Evolutionary conservation across 768 basidiomycete species (phyloP).

Genomic region (Termitomyces sp.): DNA sequence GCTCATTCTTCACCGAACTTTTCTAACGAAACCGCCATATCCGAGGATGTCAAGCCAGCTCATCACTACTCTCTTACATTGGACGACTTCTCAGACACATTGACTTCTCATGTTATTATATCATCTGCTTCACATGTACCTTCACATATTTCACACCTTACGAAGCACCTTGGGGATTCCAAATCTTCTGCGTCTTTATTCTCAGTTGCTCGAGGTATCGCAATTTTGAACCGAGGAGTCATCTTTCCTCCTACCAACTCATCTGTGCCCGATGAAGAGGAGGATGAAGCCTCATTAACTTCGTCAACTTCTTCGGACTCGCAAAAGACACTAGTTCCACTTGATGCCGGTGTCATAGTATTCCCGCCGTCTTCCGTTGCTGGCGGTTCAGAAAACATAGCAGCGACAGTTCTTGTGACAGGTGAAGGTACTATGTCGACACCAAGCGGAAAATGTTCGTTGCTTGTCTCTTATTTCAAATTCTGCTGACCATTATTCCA

Average conservation of each 20-base stretch:
- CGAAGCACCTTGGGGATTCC: slow-evolving; percentile 11
- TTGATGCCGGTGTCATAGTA: slow-evolving; percentile 66
- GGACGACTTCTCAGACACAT: slow-evolving; percentile 53
- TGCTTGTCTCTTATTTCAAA: background rate
- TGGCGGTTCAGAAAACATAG: slow-evolving; percentile 40
- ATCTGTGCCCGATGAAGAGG: slow-evolving; percentile 3
- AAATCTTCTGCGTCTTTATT: background rate
- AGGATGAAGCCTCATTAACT: slow-evolving; percentile 20
- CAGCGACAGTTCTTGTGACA: slow-evolving; percentile 59
- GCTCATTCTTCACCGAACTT: slow-evolving; percentile 5
- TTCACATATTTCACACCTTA: slow-evolving; percentile 16
- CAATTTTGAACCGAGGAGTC: slow-evolving; percentile 31
- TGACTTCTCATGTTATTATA: slow-evolving; percentile 52
- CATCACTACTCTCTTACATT: slow-evolving; percentile 41
- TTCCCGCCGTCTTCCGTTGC: slow-evolving; percentile 65
- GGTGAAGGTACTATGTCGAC: slow-evolving; percentile 73
- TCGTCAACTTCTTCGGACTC: slow-evolving; percentile 18
- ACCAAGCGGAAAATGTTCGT: slow-evolving; percentile 69
- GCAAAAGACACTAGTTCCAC: slow-evolving; percentile 11
- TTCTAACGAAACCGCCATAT: background rate
- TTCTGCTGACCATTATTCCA: slow-evolving; percentile 20
- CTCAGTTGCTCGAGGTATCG: slow-evolving; percentile 25
- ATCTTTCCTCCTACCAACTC: slow-evolving; percentile 16
- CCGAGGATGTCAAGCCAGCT: background rate
- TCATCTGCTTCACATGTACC: slow-evolving; percentile 36